Percentiles rank a stretch among this genome's conserved stretches.
These are phyloP conservation scores for Ceratonia siliqua DNA, from an alignment of 306 rosid species.

Conservation along the genomic window DNA sequence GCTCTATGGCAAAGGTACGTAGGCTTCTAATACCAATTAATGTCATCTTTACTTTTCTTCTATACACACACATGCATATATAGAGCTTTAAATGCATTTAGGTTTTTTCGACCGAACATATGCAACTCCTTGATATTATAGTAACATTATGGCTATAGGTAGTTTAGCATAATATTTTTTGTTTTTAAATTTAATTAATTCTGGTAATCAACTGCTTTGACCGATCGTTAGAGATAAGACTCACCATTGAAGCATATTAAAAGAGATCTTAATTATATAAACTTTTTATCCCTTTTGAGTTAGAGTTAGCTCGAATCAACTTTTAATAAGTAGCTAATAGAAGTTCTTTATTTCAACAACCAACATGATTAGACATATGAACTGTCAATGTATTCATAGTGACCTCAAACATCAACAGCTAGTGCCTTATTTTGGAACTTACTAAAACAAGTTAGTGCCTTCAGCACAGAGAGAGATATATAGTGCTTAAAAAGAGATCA, in stretches of 20 bases:
- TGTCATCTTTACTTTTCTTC: constrained; percentile 4
- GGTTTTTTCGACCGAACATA: constrained; percentile 31
- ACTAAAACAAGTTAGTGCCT: constrained; percentile 29
- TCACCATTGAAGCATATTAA: constrained; percentile 28
- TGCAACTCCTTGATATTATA: constrained; percentile 2
- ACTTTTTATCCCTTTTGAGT: constrained; percentile 14
- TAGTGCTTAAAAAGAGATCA: background rate
- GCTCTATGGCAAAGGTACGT: constrained; percentile 28
- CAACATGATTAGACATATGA: constrained; percentile 90
- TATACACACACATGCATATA: background rate
- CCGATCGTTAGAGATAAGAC: constrained; percentile 37
- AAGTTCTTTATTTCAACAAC: constrained; percentile 72
- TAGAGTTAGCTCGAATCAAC: constrained; percentile 49
- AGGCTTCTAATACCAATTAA: constrained; percentile 20
- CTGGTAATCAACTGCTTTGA: constrained; percentile 25
- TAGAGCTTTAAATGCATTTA: constrained; percentile 13
- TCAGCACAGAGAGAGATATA: background rate
- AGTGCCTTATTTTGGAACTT: constrained; percentile 33
- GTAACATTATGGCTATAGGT: background rate
- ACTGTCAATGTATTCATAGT: constrained; percentile 52
- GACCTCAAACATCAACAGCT: constrained; percentile 42
- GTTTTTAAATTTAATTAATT: background rate
- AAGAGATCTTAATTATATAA: constrained; percentile 29
- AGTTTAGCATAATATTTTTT: background rate
- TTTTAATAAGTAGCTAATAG: constrained; percentile 51